Evolutionary conservation across 768 basidiomycete species (phyloP).

Genomic region (Mycena vitilis): DNA sequence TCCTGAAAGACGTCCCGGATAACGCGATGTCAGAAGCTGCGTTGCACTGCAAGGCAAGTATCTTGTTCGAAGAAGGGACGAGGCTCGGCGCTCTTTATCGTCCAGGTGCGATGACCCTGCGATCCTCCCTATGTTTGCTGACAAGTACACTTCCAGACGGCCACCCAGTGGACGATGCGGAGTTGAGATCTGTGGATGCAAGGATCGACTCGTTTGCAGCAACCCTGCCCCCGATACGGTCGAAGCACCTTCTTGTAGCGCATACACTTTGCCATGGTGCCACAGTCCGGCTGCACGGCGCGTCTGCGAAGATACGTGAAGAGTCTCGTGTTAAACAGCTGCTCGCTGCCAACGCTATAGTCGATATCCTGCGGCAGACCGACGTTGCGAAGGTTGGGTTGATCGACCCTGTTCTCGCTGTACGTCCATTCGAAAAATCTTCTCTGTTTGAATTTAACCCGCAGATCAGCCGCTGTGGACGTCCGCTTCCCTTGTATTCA

Average conservation of each 20-base stretch:
- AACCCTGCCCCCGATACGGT: conserved; percentile 7
- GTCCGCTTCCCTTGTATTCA: conserved; percentile 14
- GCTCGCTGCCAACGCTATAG: conserved; percentile 18
- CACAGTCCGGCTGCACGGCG: conserved; percentile 41
- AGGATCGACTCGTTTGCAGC: conserved; percentile 14
- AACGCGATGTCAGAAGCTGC: conserved; percentile 9
- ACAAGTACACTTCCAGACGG: neutral
- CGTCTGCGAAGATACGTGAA: conserved; percentile 24
- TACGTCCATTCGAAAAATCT: neutral
- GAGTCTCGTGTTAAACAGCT: conserved; percentile 17
- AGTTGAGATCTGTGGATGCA: conserved; percentile 40
- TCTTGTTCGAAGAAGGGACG: conserved; percentile 41
- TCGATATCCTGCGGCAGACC: conserved; percentile 10
- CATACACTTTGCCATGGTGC: conserved; percentile 43
- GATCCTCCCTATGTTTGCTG: neutral
- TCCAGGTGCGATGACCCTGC: neutral
- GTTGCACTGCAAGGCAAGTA: conserved; percentile 16
- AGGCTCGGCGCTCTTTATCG: conserved; percentile 13
- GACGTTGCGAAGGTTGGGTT: conserved; percentile 19
- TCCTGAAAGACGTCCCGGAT: conserved; percentile 20
- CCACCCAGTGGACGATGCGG: conserved; percentile 25
- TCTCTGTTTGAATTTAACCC: neutral
- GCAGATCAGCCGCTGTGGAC: conserved; percentile 22
- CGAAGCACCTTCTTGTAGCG: conserved; percentile 35
- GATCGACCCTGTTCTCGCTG: conserved; percentile 31